Evolutionary conservation across 108 stramenopile genomes (phyloP).

Genomic region (Skeletonema grethae): DNA sequence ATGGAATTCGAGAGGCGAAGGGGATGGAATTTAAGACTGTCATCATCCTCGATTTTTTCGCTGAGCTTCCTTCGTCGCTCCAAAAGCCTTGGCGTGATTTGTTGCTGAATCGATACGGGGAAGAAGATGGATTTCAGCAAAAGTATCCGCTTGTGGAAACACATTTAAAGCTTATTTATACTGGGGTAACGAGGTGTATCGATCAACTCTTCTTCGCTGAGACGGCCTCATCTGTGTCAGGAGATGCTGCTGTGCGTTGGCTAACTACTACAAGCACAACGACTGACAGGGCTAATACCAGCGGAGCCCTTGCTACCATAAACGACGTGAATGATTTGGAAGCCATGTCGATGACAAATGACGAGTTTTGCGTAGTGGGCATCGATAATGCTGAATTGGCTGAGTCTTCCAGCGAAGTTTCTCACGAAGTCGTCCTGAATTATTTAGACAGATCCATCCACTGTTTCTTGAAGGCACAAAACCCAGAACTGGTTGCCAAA

Average conservation of each 20-base stretch:
- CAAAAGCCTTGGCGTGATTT: slow-evolving; percentile 58
- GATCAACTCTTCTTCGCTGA: slow-evolving; percentile 55
- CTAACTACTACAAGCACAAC: neutral
- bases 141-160: slow-evolving; percentile 44
- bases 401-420: slow-evolving; percentile 3
- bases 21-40: slow-evolving; percentile 65
- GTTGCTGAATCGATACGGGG: slow-evolving; percentile 22
- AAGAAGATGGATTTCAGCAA: neutral
- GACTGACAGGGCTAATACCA: neutral
- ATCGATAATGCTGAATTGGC: slow-evolving; percentile 48
- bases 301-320: slow-evolving; percentile 29
- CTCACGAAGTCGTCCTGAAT: slow-evolving; percentile 4
- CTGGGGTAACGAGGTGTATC: slow-evolving; percentile 49
- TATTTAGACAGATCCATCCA: slow-evolving; percentile 12
- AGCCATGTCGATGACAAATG: slow-evolving; percentile 45
- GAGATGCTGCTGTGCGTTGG: slow-evolving; percentile 42
- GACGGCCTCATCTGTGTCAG: slow-evolving; percentile 33
- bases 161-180: slow-evolving; percentile 57
- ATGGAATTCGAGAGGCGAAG: slow-evolving; percentile 56
- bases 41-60: slow-evolving; percentile 64
- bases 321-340: slow-evolving; percentile 47
- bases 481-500: neutral
- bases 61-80: slow-evolving; percentile 27
- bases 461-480: slow-evolving; percentile 7
- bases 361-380: slow-evolving; percentile 46